Base-by-base conservation (phyloP, 2,329 filamentous ascomycete species). In the Aspergillus sp. region DNA sequence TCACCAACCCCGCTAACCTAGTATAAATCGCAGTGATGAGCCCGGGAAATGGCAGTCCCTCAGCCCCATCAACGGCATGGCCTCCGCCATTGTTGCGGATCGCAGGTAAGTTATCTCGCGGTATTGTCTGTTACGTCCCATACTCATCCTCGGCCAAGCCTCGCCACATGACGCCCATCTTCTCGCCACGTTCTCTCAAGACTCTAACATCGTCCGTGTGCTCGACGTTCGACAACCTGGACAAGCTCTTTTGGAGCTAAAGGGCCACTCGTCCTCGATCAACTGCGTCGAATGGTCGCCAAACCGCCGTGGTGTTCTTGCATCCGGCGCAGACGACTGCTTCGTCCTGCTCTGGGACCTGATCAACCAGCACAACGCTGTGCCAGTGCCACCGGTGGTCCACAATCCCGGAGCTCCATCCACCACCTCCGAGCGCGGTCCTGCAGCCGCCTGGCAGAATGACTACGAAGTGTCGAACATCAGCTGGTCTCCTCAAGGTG, bases 241-340 rank as follows among this genome's bases (percentile, higher is more conserved):
- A 5, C 94, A 96, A 72, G 94, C 94, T 2, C 81, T 99, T 4
- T 83, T 99, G 22, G 94, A 99, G 70, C 84, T 99, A 35, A 89
- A 89, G 45, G 94, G 94, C 19, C 93, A 99, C 67, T 83, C 85
- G 19, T 88, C 90, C 4, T 74, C 90, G 7, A 82, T 99, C 52
- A 97, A 95, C 73, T 94, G 89, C 65, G 88, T 97, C 53, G 94
- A 99, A 74, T 99, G 94, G 94, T 95, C 90, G 8, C 93, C 91
- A 0, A 83, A 85, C 50, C 83, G 92, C 53, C 82, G 94, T 63
- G 94, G 94, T 20, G 88, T 92, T 59, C 82, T 99, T 16, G 93
- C 93, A 14, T 95, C 90, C 0, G 94, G 94, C 32, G 94, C 82
- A 5, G 94, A 99, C 65, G 94, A 99, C 71, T 93, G 86, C 58